phyloP scores from a whole-genome alignment of 768 basidiomycete species.

The Tricholoma sp. region DNA sequence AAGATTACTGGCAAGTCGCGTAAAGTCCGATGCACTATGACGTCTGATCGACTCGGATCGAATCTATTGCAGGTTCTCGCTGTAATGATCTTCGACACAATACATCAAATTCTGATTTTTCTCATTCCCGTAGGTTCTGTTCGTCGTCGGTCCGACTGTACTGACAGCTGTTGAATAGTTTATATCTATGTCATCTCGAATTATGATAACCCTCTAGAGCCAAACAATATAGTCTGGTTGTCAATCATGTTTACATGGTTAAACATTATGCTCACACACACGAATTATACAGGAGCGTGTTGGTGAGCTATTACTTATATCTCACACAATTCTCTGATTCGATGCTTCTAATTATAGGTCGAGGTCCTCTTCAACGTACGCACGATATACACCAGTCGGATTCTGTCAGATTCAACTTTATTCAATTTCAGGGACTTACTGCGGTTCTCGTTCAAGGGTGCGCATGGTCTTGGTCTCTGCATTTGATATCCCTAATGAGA shows the following conservation, averaged over 20 bases:
- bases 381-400: no score
- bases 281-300: conserved; percentile 26
- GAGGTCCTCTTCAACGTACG: conserved; percentile 46
- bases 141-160: not conserved
- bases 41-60: no score
- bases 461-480: not conserved
- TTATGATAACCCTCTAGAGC: conserved; percentile 23
- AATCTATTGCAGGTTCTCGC: conserved; percentile 34
- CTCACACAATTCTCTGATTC: not conserved
- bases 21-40: no score
- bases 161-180: conserved; percentile 21
- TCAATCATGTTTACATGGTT: not conserved
- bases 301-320: no score
- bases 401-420: no score
- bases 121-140: conserved; percentile 37
- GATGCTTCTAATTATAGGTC: conserved; percentile 25
- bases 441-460: no score
- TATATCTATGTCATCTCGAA: conserved; percentile 43
- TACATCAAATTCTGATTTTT: conserved; percentile 51
- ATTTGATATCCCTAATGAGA: not conserved
- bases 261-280: not conserved
- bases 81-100: conserved; percentile 45
- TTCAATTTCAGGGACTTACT: no score
- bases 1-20: conserved; percentile 37
- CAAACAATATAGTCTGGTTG: conserved; percentile 36